A percentile compares a stretch with the other conserved stretches of the same genome.
These are phyloP conservation scores for Hebeloma cylindrosporum DNA, from an alignment of 768 basidiomycete genomes.

Conservation along the genomic window DNA sequence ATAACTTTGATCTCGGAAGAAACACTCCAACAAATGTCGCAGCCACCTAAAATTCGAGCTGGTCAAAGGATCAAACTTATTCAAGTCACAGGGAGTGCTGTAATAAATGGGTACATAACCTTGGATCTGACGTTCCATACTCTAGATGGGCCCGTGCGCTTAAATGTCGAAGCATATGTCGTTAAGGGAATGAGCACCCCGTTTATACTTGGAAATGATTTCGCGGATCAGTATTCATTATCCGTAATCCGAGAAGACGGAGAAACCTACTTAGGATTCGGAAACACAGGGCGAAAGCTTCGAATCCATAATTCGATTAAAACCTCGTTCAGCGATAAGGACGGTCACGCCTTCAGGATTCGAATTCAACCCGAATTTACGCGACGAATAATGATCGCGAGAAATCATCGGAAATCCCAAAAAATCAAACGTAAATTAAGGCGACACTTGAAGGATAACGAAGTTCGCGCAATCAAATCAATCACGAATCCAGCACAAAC, in stretches of 20 bases:
- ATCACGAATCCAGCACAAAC: too few relatives aligned
- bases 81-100: conserved; percentile 31
- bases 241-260: conserved; percentile 23
- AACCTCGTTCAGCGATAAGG: neutral
- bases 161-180: conserved; percentile 31
- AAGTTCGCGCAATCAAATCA: too few relatives aligned
- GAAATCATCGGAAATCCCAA: neutral
- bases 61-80: conserved; percentile 31
- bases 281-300: conserved; percentile 1
- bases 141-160: conserved; percentile 18
- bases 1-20: conserved; percentile 34
- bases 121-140: conserved; percentile 28
- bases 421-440: neutral
- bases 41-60: conserved; percentile 15
- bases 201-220: conserved; percentile 34
- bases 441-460: too few relatives aligned
- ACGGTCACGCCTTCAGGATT: conserved; percentile 10
- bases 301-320: conserved; percentile 4
- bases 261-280: conserved; percentile 9
- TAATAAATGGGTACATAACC: conserved; percentile 27
- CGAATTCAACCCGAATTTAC: neutral
- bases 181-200: conserved; percentile 30
- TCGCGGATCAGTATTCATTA: conserved; percentile 31
- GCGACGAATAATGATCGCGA: neutral
- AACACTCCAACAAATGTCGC: conserved; percentile 2